Percentiles rank a stretch among this genome's conserved stretches.
These are phyloP conservation scores for Climacium dendroides DNA, from an alignment of 225 moss, liverwort and hornwort species.

Conservation along the genomic window DNA sequence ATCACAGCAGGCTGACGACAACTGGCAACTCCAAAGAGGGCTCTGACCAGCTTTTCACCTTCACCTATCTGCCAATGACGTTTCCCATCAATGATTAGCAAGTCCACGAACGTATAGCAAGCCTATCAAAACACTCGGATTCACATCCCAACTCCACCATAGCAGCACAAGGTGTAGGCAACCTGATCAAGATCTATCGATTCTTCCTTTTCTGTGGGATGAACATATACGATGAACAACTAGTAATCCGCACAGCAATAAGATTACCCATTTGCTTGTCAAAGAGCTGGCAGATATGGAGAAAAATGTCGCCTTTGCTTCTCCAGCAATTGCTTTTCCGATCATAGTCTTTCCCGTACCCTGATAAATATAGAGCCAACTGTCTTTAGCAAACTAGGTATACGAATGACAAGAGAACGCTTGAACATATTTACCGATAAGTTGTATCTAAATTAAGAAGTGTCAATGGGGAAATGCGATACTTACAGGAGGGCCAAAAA, in stretches of 20 bases:
- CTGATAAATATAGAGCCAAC: constrained; percentile 12
- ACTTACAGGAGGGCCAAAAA: constrained; percentile 98
- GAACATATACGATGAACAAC: neutral
- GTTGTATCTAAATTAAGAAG: neutral
- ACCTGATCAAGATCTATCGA: neutral
- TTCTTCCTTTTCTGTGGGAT: neutral
- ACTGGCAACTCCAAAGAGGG: constrained; percentile 94
- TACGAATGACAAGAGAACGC: neutral
- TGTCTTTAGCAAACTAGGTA: neutral
- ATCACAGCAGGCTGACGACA: constrained; percentile 99
- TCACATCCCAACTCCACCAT: neutral
- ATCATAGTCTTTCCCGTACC: constrained; percentile 99
- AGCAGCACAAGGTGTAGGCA: neutral
- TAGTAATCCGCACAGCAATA: neutral
- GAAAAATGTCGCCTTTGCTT: constrained; percentile 94
- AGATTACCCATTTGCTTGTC: constrained; percentile 95
- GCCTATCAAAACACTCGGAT: neutral
- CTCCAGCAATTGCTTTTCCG: constrained; percentile 98
- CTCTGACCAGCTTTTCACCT: constrained; percentile 95
- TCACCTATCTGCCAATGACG: constrained; percentile 71
- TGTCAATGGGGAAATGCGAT: neutral
- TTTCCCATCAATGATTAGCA: neutral
- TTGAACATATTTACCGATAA: neutral
- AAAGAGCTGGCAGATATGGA: constrained; percentile 98
- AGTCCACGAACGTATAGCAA: neutral